Evolutionary conservation across 148 eudicot species (phyloP).

Genomic region (Talinum fruticosum): DNA sequence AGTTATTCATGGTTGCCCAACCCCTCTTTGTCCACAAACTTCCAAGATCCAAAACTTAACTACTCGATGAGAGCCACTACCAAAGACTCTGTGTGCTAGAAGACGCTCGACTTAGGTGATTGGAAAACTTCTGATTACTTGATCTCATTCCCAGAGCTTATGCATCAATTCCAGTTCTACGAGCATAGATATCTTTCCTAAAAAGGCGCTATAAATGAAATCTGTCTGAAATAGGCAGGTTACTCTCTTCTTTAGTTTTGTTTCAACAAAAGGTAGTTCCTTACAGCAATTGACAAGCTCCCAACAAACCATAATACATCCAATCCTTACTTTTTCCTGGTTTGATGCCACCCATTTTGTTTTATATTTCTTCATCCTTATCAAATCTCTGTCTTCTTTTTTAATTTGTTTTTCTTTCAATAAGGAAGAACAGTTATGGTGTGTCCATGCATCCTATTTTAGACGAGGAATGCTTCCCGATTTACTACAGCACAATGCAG

Average conservation of each 20-base stretch:
- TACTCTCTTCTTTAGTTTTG: neutral
- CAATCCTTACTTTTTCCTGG: neutral
- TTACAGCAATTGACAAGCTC: neutral
- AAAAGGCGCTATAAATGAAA: neutral
- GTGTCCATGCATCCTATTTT: neutral
- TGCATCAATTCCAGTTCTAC: too few species aligned
- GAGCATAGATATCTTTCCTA: neutral
- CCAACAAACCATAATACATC: neutral
- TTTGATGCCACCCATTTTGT: neutral
- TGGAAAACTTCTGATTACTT: neutral
- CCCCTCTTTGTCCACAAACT: neutral
- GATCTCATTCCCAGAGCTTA: neutral
- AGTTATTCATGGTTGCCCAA: neutral
- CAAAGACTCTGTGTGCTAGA: neutral
- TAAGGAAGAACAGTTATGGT: neutral
- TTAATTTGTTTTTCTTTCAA: too few species aligned
- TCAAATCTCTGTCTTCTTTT: neutral
- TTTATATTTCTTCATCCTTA: neutral
- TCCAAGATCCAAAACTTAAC: neutral
- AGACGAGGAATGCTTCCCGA: neutral
- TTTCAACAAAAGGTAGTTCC: neutral
- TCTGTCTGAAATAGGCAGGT: neutral
- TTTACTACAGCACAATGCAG: neutral
- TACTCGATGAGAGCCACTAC: neutral
- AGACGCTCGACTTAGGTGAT: neutral